phyloP scores from a whole-genome alignment of 2,329 filamentous ascomycete genomes.

The Colletotrichum graminicola region DNA sequence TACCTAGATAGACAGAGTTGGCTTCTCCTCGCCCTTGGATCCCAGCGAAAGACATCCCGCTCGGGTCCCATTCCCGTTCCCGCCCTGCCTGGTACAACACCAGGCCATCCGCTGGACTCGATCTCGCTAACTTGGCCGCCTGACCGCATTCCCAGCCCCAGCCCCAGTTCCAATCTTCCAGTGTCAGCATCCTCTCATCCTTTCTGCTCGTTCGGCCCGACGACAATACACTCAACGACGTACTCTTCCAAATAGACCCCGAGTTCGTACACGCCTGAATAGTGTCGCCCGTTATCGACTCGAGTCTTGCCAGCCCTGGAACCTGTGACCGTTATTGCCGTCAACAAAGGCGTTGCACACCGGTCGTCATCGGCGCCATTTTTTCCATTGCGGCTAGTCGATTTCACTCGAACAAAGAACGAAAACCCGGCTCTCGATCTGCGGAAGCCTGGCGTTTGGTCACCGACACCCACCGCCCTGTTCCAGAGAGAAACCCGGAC shows the following conservation, averaged over 20 bases:
- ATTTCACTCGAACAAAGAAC: slow-evolving; percentile 16
- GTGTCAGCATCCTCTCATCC: slow-evolving; percentile 9
- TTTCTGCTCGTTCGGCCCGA: slow-evolving; percentile 17
- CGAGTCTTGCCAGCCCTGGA: background rate
- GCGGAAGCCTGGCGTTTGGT: slow-evolving; percentile 11
- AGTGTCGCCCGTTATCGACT: background rate
- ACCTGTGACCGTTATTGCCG: background rate
- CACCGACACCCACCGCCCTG: slow-evolving; percentile 11
- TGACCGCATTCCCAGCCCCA: slow-evolving; percentile 36
- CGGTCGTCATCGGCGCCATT: slow-evolving; percentile 17
- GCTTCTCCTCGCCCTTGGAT: slow-evolving; percentile 24
- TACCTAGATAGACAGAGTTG: too few relatives aligned
- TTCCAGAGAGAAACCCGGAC: slow-evolving; percentile 2
- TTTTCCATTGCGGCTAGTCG: slow-evolving; percentile 14
- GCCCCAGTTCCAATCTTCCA: slow-evolving; percentile 7
- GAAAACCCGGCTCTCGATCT: slow-evolving; percentile 16
- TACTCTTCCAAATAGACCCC: slow-evolving; percentile 1
- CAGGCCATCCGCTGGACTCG: slow-evolving; percentile 26
- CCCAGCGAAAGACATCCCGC: slow-evolving; percentile 39
- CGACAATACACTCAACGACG: slow-evolving; percentile 1
- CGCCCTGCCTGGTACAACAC: slow-evolving; percentile 40
- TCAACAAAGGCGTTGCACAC: slow-evolving; percentile 22
- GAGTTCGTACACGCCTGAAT: background rate
- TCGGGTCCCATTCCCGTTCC: slow-evolving; percentile 37
- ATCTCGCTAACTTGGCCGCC: slow-evolving; percentile 26